Percentiles rank a stretch among this genome's conserved stretches.
phyloP scores from a whole-genome alignment of 768 basidiomycete genomes.

The Heimioporus sp. region DNA sequence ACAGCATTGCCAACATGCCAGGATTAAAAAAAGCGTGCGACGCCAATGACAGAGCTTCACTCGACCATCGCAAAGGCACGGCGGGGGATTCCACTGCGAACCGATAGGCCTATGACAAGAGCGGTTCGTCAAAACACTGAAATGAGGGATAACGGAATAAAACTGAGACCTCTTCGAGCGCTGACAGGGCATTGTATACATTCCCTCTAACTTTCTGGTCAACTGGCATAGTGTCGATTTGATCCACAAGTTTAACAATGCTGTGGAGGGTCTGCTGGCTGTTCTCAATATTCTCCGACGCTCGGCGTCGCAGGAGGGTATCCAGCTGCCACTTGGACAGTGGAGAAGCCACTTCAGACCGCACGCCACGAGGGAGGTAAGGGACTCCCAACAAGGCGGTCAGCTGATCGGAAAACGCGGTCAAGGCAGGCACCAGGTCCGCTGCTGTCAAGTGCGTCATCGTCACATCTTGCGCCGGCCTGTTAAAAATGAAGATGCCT shows the following conservation, averaged over 20 bases:
- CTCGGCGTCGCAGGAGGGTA: constrained; percentile 66
- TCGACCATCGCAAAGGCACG: constrained; percentile 55
- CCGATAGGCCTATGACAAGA: constrained; percentile 22
- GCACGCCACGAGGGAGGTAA: constrained; percentile 48
- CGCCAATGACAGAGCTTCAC: constrained; percentile 59
- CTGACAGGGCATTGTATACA: constrained; percentile 64
- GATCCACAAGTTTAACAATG: constrained; percentile 79
- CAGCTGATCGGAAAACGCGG: constrained; percentile 69
- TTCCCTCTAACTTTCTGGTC: constrained; percentile 71
- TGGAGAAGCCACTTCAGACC: constrained; percentile 20
- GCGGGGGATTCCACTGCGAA: constrained; percentile 18
- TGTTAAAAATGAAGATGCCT: constrained; percentile 78
- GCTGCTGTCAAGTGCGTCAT: constrained; percentile 32
- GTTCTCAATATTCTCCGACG: constrained; percentile 63
- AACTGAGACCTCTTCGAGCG: constrained; percentile 65
- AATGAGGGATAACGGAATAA: background rate
- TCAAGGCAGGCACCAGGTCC: constrained; percentile 54
- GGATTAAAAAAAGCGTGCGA: constrained; percentile 96
- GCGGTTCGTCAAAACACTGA: constrained; percentile 7
- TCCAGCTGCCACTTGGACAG: constrained; percentile 82
- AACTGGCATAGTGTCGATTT: constrained; percentile 93
- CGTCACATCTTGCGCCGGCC: constrained; percentile 29
- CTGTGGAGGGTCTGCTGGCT: constrained; percentile 76
- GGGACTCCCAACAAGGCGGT: constrained; percentile 81
- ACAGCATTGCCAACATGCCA: constrained; percentile 91